Conservation (phyloP, 352 stramenopile genomes). For the Pythium apleroticum region DNA sequence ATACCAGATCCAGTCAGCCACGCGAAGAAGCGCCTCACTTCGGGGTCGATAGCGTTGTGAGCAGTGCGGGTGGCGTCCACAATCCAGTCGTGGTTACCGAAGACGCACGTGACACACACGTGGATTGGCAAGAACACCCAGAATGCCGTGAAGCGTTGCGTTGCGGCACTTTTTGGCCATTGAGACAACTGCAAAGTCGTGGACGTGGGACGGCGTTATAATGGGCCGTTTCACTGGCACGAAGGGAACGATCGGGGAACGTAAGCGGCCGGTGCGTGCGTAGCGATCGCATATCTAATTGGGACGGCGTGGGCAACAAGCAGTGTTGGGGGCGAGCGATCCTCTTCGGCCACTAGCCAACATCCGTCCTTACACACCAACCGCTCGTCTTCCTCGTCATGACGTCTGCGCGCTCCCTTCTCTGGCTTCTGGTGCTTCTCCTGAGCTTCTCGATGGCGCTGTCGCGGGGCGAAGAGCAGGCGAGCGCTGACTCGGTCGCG, state of each 20-base stretch:
- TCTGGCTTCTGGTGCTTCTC: neutral
- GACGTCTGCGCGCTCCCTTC: neutral
- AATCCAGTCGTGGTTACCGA: slow-evolving; percentile 65
- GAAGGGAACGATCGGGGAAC: neutral
- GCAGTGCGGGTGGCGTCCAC: slow-evolving; percentile 31
- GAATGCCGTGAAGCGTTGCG: no score
- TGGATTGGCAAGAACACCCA: slow-evolving; percentile 67
- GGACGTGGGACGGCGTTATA: no score
- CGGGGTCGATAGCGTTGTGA: slow-evolving; percentile 30
- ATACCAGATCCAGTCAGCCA: slow-evolving; percentile 35
- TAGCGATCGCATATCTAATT: neutral
- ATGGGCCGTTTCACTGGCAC: neutral
- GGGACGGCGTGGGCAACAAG: neutral
- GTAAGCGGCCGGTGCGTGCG: neutral
- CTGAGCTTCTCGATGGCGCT: neutral
- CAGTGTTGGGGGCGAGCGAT: neutral
- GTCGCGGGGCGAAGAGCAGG: neutral
- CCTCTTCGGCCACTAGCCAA: neutral
- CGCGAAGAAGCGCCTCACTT: slow-evolving; percentile 12
- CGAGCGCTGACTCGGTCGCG: neutral
- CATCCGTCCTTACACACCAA: neutral
- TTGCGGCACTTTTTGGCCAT: no score
- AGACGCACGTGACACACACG: slow-evolving; percentile 50
- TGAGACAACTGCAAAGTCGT: no score
- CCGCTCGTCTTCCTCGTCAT: neutral